phyloP scores from a whole-genome alignment of 805 yeast species.

The Teunomyces lycoperdinae region DNA sequence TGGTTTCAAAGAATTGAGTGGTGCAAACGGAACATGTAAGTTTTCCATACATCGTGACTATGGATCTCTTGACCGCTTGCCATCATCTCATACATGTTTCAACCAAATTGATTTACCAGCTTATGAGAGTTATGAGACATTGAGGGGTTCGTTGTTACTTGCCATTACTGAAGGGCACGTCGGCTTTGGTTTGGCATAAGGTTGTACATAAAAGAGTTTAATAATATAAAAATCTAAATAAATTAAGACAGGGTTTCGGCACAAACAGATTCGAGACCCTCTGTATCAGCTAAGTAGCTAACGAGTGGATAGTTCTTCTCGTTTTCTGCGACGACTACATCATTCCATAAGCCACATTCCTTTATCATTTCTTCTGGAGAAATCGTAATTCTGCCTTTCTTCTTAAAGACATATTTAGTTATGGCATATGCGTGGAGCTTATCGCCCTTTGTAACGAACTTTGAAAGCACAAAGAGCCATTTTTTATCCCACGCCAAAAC shows the following conservation, averaged over 20 bases:
- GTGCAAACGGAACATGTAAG: conserved; percentile 80
- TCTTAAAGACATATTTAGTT: conserved; percentile 79
- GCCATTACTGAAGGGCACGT: conserved; percentile 95
- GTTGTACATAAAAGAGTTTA: neutral
- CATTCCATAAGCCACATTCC: conserved; percentile 54
- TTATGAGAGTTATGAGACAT: conserved; percentile 81
- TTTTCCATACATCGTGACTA: conserved; percentile 89
- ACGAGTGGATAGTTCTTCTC: conserved; percentile 39
- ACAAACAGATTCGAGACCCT: neutral
- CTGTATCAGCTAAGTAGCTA: conserved; percentile 21
- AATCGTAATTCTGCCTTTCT: conserved; percentile 69
- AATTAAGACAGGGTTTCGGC: neutral
- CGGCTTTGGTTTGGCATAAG: conserved; percentile 84
- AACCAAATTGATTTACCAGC: conserved; percentile 93
- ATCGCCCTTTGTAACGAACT: conserved; percentile 46
- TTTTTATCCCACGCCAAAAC: conserved; percentile 83
- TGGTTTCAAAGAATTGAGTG: conserved; percentile 88
- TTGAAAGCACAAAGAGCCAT: conserved; percentile 73
- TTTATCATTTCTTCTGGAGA: conserved; percentile 59
- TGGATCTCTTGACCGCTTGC: conserved; percentile 81
- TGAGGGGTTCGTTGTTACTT: conserved; percentile 73
- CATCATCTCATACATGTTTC: conserved; percentile 96
- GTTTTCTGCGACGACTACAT: conserved; percentile 45
- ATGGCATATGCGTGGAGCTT: conserved; percentile 55
- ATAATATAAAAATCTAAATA: neutral